Percentiles rank a stretch among this genome's conserved stretches.
These are phyloP conservation scores for Myriosclerotinia scirpicola DNA, from an alignment of 2,329 filamentous ascomycete species.

Conservation along the genomic window DNA sequence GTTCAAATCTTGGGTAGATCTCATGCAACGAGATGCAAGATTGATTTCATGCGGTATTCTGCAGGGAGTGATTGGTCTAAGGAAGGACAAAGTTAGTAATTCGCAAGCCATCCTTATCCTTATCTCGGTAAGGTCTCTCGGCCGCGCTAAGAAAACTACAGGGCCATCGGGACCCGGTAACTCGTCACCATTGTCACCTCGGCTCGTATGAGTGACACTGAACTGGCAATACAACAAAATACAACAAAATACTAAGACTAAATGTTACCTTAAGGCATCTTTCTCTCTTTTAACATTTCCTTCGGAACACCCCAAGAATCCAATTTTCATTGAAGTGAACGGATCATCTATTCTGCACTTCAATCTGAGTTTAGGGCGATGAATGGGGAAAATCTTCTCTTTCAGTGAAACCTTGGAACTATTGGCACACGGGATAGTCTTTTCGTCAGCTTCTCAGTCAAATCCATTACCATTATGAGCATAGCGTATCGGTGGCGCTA, in stretches of 20 bases:
- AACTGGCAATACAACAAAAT: background rate
- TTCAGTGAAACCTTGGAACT: background rate
- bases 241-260: background rate
- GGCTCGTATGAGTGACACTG: conserved; percentile 1
- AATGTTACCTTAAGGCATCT: background rate
- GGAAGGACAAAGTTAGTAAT: conserved; percentile 1
- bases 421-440: conserved; percentile 2
- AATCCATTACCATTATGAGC: background rate
- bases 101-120: conserved; percentile 15
- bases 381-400: background rate
- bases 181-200: conserved; percentile 16
- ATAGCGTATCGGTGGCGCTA: conserved; percentile 1
- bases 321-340: background rate
- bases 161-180: conserved; percentile 15
- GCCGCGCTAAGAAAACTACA: conserved; percentile 13
- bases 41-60: conserved; percentile 13
- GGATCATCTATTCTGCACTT: background rate
- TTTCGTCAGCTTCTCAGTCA: background rate
- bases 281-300: background rate
- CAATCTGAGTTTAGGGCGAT: background rate
- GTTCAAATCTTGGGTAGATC: conserved; percentile 16
- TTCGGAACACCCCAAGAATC: background rate
- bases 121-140: conserved; percentile 15
- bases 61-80: conserved; percentile 4
- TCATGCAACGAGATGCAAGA: conserved; percentile 19